Evolutionary conservation across 2,329 filamentous ascomycete genomes (phyloP).

Genomic region (Fusarium odoratissimum): DNA sequence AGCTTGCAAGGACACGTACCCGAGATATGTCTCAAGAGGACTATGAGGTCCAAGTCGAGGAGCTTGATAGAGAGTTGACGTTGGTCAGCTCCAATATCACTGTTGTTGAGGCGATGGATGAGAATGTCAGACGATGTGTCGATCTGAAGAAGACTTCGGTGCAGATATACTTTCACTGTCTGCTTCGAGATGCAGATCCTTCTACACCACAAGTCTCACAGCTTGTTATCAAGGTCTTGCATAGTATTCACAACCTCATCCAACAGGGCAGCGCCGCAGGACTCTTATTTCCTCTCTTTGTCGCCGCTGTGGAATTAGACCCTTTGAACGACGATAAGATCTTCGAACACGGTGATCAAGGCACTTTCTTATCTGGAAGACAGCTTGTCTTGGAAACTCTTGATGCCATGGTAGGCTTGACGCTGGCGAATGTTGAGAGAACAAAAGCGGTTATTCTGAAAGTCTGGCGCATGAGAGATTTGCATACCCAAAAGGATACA

Average conservation of each 20-base stretch:
- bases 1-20: constrained; percentile 53
- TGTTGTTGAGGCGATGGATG: not conserved
- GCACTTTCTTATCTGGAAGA: constrained; percentile 14
- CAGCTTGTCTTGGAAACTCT: constrained; percentile 34
- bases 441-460: constrained; percentile 59
- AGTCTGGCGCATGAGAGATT: constrained; percentile 59
- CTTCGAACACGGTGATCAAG: not conserved
- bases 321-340: constrained; percentile 26
- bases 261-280: constrained; percentile 36
- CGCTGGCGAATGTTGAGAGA: constrained; percentile 56
- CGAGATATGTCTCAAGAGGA: not conserved
- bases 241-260: constrained; percentile 12
- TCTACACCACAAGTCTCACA: constrained; percentile 38
- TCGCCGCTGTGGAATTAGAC: constrained; percentile 39
- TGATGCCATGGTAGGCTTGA: constrained; percentile 54
- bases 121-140: constrained; percentile 39
- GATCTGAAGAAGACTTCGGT: constrained; percentile 55
- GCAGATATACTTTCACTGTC: constrained; percentile 58
- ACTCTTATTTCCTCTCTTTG: constrained; percentile 36
- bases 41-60: constrained; percentile 4
- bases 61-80: constrained; percentile 15
- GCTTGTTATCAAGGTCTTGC: constrained; percentile 20
- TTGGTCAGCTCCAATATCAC: not conserved
- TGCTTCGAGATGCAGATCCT: constrained; percentile 56
- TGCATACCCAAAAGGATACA: constrained; percentile 21